Evolutionary conservation across 2,329 filamentous ascomycete species (phyloP).

Genomic region (Botryosphaeria dothidea): DNA sequence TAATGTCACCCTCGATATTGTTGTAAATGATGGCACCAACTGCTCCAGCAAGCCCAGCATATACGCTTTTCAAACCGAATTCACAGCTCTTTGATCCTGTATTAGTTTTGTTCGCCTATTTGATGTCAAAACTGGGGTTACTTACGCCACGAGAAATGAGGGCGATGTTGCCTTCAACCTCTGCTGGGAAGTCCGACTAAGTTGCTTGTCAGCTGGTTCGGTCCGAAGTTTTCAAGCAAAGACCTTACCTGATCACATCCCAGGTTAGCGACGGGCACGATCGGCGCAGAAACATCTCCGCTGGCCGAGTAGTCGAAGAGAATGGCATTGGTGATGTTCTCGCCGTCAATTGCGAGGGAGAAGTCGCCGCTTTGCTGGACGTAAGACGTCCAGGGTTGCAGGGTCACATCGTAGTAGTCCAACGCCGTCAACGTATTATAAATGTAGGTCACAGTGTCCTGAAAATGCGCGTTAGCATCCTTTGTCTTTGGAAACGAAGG

Average conservation of each 20-base stretch:
- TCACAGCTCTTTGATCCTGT: too few relatives aligned
- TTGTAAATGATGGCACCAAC: slow-evolving; percentile 72
- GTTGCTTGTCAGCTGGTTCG: background rate
- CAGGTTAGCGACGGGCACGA: slow-evolving; percentile 32
- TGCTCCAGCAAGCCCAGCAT: slow-evolving; percentile 68
- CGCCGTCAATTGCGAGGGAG: slow-evolving; percentile 26
- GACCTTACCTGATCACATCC: slow-evolving; percentile 32
- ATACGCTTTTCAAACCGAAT: slow-evolving; percentile 57
- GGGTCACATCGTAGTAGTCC: slow-evolving; percentile 40
- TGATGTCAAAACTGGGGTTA: too few relatives aligned
- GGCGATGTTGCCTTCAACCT: slow-evolving; percentile 63
- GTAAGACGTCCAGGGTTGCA: slow-evolving; percentile 30
- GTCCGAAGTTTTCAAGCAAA: background rate
- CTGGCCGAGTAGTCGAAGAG: slow-evolving; percentile 27
- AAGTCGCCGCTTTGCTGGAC: slow-evolving; percentile 28
- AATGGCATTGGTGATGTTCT: slow-evolving; percentile 23
- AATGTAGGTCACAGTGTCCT: slow-evolving; percentile 41
- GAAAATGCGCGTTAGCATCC: too few relatives aligned
- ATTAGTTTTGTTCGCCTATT: too few relatives aligned
- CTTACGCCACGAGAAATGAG: slow-evolving; percentile 60
- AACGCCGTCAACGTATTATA: slow-evolving; percentile 33
- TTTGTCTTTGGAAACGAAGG: too few relatives aligned
- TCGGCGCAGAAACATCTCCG: slow-evolving; percentile 29
- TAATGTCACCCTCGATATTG: slow-evolving; percentile 60
- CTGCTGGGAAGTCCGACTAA: slow-evolving; percentile 57